Evolutionary conservation across 495 filamentous ascomycete species (phyloP).

Genomic region (Penicillium canariense): DNA sequence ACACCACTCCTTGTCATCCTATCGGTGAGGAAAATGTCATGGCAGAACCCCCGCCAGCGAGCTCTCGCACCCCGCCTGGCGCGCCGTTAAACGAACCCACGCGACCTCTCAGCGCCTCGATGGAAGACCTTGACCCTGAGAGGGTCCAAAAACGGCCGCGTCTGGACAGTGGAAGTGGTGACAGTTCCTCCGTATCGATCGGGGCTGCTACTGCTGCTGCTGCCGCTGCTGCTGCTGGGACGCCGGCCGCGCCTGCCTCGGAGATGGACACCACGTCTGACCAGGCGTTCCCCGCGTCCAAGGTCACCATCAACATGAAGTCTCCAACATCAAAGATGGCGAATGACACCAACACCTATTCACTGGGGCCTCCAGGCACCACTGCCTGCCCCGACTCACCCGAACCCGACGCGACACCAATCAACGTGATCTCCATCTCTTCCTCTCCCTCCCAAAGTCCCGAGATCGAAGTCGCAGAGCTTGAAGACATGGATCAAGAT

Average conservation of each 20-base stretch:
- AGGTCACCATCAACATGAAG: slow-evolving; percentile 59
- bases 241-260: slow-evolving; percentile 31
- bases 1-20: too few relatives aligned
- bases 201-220: not conserved
- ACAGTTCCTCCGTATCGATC: slow-evolving; percentile 44
- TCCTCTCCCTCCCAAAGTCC: slow-evolving; percentile 52
- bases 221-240: slow-evolving; percentile 12
- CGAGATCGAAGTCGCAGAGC: slow-evolving; percentile 54
- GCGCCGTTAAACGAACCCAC: slow-evolving; percentile 33
- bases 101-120: slow-evolving; percentile 42
- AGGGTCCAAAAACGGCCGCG: slow-evolving; percentile 61
- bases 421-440: slow-evolving; percentile 44
- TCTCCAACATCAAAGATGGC: slow-evolving; percentile 31
- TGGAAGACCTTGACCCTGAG: slow-evolving; percentile 56
- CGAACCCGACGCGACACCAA: slow-evolving; percentile 19
- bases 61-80: slow-evolving; percentile 46
- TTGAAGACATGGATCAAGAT: slow-evolving; percentile 54
- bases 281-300: slow-evolving; percentile 41
- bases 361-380: slow-evolving; percentile 13
- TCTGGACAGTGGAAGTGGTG: slow-evolving; percentile 55
- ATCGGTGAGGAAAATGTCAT: slow-evolving; percentile 41
- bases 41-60: slow-evolving; percentile 51
- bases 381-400: slow-evolving; percentile 15
- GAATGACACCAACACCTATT: slow-evolving; percentile 11
- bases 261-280: slow-evolving; percentile 34